Evolutionary conservation across 2,329 filamentous ascomycete genomes (phyloP), one percentile per base, ranked within the genome.

Genomic region (Cryphonectria nitschkei): DNA sequence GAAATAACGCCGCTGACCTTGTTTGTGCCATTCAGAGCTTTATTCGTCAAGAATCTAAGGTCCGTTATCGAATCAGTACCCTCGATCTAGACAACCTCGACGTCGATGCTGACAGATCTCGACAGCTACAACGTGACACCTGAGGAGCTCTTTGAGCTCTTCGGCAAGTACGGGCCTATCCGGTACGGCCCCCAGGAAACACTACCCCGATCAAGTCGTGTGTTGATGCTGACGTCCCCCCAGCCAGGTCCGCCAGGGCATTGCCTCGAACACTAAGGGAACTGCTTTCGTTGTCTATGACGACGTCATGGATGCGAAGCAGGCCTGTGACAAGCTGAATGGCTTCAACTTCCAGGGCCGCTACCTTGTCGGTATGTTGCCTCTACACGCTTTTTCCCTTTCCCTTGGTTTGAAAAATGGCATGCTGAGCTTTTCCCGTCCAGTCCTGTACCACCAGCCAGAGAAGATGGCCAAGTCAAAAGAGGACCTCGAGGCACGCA

Each of bases 21-120:
- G 34, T 64, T 67, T 39, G 50, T 69, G 64, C 70, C 75, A 70
- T 75, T 74, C 77, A 97, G 95, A 91, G 95, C 96, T 92, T 93
- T 99, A 87, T 98, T 98, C 90, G 95, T 98, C 80, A 98, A 98
- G 93, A 98, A 99, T 90, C 90, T 98, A 87, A 97, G 93, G 94
- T 97, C 90, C 76, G 89, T 88, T 69, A 84, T 88, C 75, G 85
- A 88, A 78, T 85, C 2, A 60, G 39, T 13, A 32, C n/a, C 29
- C 63, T 52, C 26, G 90, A 80, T 86, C 88, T 50, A 46, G 39
- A 65, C 29, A 41, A 32, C 46, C 16, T 39, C n/a, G 39, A 39
- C 50, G 19, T 62, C 9, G 34, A 46, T 67, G 69, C 77, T 79
- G 73, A 79, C 77, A 72, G 73, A 65, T 74, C 63, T 52, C 68